These are phyloP conservation scores for Sherardia arvensis DNA, from an alignment of 257 asterid species.

Conservation along the genomic window DNA sequence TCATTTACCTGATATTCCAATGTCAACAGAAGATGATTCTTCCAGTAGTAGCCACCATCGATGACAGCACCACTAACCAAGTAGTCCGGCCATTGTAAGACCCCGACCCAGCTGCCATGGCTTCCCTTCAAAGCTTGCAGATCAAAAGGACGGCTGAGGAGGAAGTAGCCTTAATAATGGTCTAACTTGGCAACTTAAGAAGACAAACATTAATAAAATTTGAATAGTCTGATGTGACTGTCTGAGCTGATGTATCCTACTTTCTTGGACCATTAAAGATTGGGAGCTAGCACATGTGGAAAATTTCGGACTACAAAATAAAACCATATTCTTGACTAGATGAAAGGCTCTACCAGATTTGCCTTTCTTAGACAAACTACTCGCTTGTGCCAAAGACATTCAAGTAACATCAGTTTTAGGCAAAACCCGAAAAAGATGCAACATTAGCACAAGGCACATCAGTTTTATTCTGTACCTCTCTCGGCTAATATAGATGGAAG, in stretches of 20 bases:
- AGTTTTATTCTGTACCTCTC: too few relatives aligned
- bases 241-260: not conserved
- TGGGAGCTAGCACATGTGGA: not conserved
- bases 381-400: not conserved
- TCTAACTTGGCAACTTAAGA: conserved; percentile 21
- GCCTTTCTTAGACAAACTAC: not conserved
- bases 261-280: not conserved
- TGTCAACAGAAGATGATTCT: conserved; percentile 78
- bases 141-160: too few relatives aligned
- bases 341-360: not conserved
- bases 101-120: conserved; percentile 41
- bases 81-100: conserved; percentile 54
- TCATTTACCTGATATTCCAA: conserved; percentile 86
- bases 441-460: not conserved
- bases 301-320: not conserved
- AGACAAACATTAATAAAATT: not conserved
- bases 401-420: not conserved
- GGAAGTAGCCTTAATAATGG: not conserved
- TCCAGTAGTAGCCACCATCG: conserved; percentile 68
- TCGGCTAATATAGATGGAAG: conserved; percentile 69
- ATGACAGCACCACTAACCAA: conserved; percentile 46
- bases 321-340: not conserved
- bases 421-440: not conserved
- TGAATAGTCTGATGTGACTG: not conserved
- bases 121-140: conserved; percentile 2